Evolutionary conservation across 202 grass and related monocot genomes (phyloP).

Genomic region (Saccharum hybrid): DNA sequence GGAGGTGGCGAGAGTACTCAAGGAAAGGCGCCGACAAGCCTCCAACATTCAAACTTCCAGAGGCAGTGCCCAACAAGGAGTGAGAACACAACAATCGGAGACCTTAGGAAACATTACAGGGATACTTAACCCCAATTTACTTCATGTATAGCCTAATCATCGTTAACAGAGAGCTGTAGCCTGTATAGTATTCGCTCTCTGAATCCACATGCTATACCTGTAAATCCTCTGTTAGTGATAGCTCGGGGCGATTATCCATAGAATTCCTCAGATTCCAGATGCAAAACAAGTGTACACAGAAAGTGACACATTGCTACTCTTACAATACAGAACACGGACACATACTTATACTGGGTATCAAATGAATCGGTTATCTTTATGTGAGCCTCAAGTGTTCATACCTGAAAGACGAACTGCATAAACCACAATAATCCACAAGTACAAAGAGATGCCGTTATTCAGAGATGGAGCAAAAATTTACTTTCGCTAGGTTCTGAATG

Average conservation of each 20-base stretch:
- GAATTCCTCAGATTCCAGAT: not conserved
- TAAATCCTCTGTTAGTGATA: constrained; percentile 41
- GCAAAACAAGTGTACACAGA: constrained; percentile 41
- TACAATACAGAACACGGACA: not conserved
- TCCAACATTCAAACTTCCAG: constrained; percentile 84
- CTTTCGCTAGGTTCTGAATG: not conserved
- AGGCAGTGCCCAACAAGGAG: constrained; percentile 69
- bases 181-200: constrained; percentile 51
- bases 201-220: constrained; percentile 14
- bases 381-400: not conserved
- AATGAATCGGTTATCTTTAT: not conserved
- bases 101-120: not conserved
- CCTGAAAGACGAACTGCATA: too few species aligned
- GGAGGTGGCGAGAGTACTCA: constrained; percentile 96
- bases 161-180: constrained; percentile 29
- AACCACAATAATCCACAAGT: not conserved
- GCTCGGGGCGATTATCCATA: constrained; percentile 19
- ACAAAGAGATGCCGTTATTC: not conserved
- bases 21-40: constrained; percentile 80
- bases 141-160: constrained; percentile 53
- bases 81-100: constrained; percentile 33
- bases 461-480: not conserved
- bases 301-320: constrained; percentile 18
- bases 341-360: too few species aligned
- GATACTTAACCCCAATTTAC: constrained; percentile 40